Conservation (phyloP, 139 green algal species). For the Chlamydomonas schloesseri region DNA sequence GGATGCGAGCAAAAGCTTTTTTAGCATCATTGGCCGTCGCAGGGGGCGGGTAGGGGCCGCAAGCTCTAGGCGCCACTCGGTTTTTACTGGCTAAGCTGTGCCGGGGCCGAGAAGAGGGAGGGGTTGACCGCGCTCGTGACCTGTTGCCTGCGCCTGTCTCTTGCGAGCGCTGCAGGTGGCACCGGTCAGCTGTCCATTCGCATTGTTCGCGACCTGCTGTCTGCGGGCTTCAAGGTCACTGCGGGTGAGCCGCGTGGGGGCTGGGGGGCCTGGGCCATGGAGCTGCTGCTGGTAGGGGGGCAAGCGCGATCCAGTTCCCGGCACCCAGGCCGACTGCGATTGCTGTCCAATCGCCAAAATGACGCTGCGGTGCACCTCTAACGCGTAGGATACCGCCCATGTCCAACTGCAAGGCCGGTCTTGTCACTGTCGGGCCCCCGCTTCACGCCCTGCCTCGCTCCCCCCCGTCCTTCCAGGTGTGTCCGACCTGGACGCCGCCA, state of each 20-base stretch:
- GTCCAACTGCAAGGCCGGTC: no score
- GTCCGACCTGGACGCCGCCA: constrained; percentile 11
- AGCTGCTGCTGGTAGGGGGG: no score
- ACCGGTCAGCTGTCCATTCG: constrained; percentile 28
- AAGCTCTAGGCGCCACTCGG: background rate
- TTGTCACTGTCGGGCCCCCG: no score
- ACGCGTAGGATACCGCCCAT: no score
- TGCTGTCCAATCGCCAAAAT: background rate
- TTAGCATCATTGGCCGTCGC: no score
- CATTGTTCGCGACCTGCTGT: constrained; percentile 14
- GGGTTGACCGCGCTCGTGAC: background rate
- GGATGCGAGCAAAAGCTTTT: background rate
- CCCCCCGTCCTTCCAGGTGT: background rate
- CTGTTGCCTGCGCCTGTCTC: background rate
- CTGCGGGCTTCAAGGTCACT: constrained; percentile 37
- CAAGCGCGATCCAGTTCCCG: no score
- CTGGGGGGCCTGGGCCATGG: no score
- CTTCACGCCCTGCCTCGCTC: background rate
- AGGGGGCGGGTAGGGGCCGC: no score
- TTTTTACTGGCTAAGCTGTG: background rate
- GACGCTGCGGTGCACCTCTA: background rate
- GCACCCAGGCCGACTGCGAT: background rate
- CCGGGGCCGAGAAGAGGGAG: background rate
- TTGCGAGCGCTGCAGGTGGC: background rate
- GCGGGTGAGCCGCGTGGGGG: background rate